A percentile compares a stretch with the other conserved stretches of the same genome.
Conservation (phyloP, 345 rosid genomes). For the Noccaea caerulescens region DNA sequence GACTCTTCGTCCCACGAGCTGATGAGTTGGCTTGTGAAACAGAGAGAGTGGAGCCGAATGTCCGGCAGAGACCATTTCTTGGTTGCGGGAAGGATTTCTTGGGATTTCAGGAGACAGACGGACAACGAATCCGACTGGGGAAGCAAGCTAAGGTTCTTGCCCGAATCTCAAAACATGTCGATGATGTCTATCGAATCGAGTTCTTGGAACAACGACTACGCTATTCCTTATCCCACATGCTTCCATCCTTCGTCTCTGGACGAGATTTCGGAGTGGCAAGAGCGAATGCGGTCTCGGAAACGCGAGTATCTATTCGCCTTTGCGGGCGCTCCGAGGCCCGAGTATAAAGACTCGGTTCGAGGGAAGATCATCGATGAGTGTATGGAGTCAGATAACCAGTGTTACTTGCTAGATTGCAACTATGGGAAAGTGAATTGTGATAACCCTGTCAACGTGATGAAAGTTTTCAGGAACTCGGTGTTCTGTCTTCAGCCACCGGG, state of each 20-base stretch:
- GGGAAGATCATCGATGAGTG: constrained; percentile 70
- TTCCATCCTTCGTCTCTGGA: constrained; percentile 57
- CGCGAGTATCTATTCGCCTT: constrained; percentile 60
- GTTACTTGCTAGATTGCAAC: constrained; percentile 62
- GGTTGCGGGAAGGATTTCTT: constrained; percentile 68
- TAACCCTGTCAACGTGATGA: constrained; percentile 65
- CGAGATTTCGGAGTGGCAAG: constrained; percentile 61
- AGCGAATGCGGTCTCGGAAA: constrained; percentile 46
- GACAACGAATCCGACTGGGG: constrained; percentile 71
- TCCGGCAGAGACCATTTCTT: constrained; percentile 72
- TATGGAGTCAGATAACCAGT: constrained; percentile 47
- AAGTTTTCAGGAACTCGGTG: constrained; percentile 56
- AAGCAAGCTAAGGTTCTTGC: constrained; percentile 68
- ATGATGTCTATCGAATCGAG: constrained; percentile 68
- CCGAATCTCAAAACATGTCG: constrained; percentile 62
- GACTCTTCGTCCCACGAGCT: constrained; percentile 57
- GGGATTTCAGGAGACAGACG: constrained; percentile 72
- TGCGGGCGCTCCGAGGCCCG: constrained; percentile 69
- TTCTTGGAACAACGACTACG: constrained; percentile 69
- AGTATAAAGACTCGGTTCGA: constrained; percentile 54
- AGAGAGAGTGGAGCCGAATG: constrained; percentile 61
- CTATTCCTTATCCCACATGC: constrained; percentile 66
- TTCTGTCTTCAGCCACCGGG: constrained; percentile 74
- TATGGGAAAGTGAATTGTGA: constrained; percentile 56
- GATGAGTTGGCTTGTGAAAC: constrained; percentile 51